phyloP scores from a whole-genome alignment of 2,329 filamentous ascomycete species.

The Colletotrichum sp. region DNA sequence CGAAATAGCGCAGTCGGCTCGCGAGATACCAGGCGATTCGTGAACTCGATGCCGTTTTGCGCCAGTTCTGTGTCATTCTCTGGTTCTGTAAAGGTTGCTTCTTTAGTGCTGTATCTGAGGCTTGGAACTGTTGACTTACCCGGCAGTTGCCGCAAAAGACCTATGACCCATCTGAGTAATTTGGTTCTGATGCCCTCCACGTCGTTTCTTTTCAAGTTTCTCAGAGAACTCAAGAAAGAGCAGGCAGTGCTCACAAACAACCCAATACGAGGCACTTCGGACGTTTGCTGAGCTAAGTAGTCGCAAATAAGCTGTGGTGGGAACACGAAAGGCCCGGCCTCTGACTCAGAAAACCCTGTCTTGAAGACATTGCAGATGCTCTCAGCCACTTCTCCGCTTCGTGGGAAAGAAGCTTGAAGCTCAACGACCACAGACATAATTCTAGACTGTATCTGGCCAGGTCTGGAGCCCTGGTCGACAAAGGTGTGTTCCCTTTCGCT shows the following conservation, averaged over 20 bases:
- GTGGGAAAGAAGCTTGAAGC: constrained; percentile 57
- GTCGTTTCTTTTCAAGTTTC: constrained; percentile 45
- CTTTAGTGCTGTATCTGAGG: neutral
- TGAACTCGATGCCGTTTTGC: constrained; percentile 76
- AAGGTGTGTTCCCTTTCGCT: constrained; percentile 37
- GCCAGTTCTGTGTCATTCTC: constrained; percentile 73
- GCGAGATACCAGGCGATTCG: constrained; percentile 66
- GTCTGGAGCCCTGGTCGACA: constrained; percentile 22
- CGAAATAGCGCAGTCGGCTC: constrained; percentile 66
- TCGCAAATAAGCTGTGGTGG: constrained; percentile 68
- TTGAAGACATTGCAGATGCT: constrained; percentile 74
- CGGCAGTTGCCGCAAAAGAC: constrained; percentile 66
- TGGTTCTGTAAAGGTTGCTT: constrained; percentile 44
- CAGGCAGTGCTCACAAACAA: constrained; percentile 74
- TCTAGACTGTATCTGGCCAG: constrained; percentile 45
- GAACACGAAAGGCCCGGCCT: constrained; percentile 80
- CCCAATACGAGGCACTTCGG: constrained; percentile 70
- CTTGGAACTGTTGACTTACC: constrained; percentile 41
- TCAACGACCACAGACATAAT: constrained; percentile 52
- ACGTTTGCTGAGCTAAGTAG: constrained; percentile 65
- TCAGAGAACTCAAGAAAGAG: constrained; percentile 69
- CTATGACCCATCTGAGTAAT: constrained; percentile 66
- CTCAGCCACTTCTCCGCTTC: constrained; percentile 72
- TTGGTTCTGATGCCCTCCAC: constrained; percentile 53
- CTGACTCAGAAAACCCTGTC: constrained; percentile 76